Percentiles rank a stretch among this genome's conserved stretches.
These are phyloP conservation scores for Kondoa malvinella DNA, from an alignment of 768 basidiomycete species.

Conservation along the genomic window DNA sequence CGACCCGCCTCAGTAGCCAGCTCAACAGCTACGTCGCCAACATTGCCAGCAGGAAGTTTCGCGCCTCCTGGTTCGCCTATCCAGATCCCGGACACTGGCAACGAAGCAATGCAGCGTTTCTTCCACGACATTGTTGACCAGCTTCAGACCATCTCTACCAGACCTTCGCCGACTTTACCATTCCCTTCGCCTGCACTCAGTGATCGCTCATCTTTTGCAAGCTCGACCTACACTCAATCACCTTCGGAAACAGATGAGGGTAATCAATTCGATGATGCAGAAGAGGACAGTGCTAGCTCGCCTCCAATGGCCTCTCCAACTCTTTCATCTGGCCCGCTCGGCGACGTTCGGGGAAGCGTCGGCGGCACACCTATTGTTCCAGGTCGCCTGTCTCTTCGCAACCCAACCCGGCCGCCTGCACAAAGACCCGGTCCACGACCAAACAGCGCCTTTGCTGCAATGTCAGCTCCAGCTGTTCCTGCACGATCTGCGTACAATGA, in stretches of 20 bases:
- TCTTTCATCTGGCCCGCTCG: background rate
- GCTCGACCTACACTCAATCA: conserved; percentile 8
- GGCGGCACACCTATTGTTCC: conserved; percentile 8
- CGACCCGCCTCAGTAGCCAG: conserved; percentile 6
- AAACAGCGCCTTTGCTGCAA: conserved; percentile 12
- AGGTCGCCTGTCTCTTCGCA: conserved; percentile 12
- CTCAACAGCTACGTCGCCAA: background rate
- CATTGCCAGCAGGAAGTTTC: background rate
- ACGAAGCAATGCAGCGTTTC: conserved; percentile 63
- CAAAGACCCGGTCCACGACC: conserved; percentile 6
- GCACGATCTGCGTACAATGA: conserved; percentile 9
- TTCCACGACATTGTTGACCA: conserved; percentile 51
- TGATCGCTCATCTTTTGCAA: conserved; percentile 14
- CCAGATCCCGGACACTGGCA: conserved; percentile 52
- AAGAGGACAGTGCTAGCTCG: conserved; percentile 22
- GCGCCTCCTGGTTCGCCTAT: conserved; percentile 31
- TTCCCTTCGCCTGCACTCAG: conserved; percentile 16
- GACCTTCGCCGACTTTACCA: conserved; percentile 15
- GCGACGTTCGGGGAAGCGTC: conserved; percentile 7
- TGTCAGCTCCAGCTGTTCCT: conserved; percentile 7
- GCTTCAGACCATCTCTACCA: conserved; percentile 29
- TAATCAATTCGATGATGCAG: conserved; percentile 26
- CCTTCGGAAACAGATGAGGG: conserved; percentile 4
- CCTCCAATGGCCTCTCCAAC: background rate
- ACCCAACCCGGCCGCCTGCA: background rate